These are phyloP conservation scores for Globisporangium megalacanthum DNA, from an alignment of 352 stramenopile genomes.

Conservation along the genomic window DNA sequence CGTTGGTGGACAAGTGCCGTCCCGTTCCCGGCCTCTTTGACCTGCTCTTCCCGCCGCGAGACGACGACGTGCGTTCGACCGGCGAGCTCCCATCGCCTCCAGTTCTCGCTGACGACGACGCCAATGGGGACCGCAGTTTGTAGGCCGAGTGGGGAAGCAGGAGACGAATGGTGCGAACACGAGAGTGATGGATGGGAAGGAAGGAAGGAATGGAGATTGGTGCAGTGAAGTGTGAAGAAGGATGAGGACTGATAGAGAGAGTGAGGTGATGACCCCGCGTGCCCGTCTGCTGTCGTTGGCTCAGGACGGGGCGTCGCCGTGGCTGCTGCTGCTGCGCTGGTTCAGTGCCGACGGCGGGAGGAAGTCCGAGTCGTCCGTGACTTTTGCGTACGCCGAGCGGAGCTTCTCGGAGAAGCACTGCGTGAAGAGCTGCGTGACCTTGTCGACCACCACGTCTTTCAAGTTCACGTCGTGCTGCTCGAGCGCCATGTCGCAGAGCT, in stretches of 20 bases:
- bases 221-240: background rate
- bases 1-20: constrained; percentile 55
- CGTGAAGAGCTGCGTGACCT: constrained; percentile 60
- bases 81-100: constrained; percentile 12
- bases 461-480: constrained; percentile 71
- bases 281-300: background rate
- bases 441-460: constrained; percentile 65
- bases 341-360: constrained; percentile 22
- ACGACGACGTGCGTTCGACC: constrained; percentile 37
- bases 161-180: too few species aligned
- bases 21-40: constrained; percentile 32
- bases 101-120: constrained; percentile 8
- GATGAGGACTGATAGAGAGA: background rate
- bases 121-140: background rate
- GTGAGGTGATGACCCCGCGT: background rate
- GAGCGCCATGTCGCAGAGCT: constrained; percentile 66
- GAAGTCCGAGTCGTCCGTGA: constrained; percentile 39
- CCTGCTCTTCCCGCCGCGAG: constrained; percentile 47
- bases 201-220: too few species aligned
- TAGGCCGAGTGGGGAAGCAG: too few species aligned
- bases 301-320: background rate
- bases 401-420: constrained; percentile 76
- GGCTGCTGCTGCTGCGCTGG: constrained; percentile 15
- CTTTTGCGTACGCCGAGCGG: constrained; percentile 47
- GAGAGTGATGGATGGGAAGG: too few species aligned